phyloP scores from a whole-genome alignment of 257 asterid genomes.

The Nicotiana paniculata region DNA sequence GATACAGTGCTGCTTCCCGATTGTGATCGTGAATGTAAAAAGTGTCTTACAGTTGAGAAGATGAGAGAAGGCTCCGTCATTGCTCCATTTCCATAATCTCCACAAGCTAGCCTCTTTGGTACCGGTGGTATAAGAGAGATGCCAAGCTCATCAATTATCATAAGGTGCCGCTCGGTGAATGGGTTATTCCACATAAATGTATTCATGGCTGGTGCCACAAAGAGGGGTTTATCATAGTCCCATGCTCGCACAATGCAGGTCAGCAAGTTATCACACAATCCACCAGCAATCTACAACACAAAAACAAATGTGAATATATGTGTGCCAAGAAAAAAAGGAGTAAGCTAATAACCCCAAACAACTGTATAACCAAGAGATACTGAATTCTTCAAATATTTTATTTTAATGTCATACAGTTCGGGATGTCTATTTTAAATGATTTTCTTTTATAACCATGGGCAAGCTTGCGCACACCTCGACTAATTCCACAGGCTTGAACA shows the following conservation, averaged over 20 bases:
- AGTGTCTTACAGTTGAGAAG: constrained; percentile 58
- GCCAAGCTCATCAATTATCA: constrained; percentile 72
- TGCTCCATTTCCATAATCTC: constrained; percentile 88
- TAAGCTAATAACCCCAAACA: background rate
- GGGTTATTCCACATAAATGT: constrained; percentile 84
- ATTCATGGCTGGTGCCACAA: constrained; percentile 87
- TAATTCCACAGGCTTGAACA: too few species aligned
- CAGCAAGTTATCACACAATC: constrained; percentile 82
- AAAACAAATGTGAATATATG: background rate
- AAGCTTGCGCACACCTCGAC: background rate
- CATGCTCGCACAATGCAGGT: constrained; percentile 89
- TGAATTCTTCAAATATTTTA: background rate
- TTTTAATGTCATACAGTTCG: background rate
- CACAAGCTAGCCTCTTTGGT: constrained; percentile 73
- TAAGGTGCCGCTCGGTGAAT: constrained; percentile 71
- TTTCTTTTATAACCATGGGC: too few species aligned
- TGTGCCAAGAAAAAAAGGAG: background rate
- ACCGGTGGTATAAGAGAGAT: constrained; percentile 73
- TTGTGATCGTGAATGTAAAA: constrained; percentile 33
- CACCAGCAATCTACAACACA: constrained; percentile 64
- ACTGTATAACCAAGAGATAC: background rate
- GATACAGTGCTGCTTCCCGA: constrained; percentile 6
- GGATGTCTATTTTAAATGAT: background rate
- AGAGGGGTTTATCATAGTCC: constrained; percentile 81
- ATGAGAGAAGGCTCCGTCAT: constrained; percentile 85